Conservation (phyloP, 2,329 filamentous ascomycete genomes). For the Sphaerostilbella broomeana region DNA sequence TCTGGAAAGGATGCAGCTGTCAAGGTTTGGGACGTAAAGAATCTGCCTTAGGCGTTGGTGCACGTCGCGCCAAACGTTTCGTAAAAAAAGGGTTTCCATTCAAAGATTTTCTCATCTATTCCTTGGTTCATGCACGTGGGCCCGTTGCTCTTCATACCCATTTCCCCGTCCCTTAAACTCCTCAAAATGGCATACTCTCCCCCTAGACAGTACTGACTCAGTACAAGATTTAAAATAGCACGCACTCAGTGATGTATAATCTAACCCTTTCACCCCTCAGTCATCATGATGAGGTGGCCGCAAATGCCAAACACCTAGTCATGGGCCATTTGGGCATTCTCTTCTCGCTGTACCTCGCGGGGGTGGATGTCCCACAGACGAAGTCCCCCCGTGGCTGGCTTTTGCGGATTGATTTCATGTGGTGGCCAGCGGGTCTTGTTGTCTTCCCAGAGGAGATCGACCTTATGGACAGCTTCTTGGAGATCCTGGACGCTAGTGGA, state of each 20-base stretch:
- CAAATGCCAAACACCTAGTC: slow-evolving; percentile 28
- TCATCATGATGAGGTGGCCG: slow-evolving; percentile 9
- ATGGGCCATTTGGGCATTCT: slow-evolving; percentile 32
- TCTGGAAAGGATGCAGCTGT: slow-evolving; percentile 82
- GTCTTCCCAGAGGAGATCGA: slow-evolving; percentile 29
- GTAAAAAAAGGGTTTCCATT: not conserved
- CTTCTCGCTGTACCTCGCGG: slow-evolving; percentile 28
- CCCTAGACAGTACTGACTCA: too few species aligned
- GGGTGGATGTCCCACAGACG: slow-evolving; percentile 31
- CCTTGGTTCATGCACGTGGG: too few species aligned
- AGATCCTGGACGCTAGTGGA: slow-evolving; percentile 25
- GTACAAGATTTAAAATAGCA: too few species aligned
- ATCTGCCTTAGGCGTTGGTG: too few species aligned
- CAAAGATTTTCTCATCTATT: too few species aligned
- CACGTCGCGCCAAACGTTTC: too few species aligned
- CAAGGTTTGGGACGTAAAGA: slow-evolving; percentile 66
- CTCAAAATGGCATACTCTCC: not conserved
- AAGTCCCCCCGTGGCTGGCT: slow-evolving; percentile 14
- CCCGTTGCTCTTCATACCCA: too few species aligned
- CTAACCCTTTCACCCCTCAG: not conserved
- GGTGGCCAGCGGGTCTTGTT: slow-evolving; percentile 31
- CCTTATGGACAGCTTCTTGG: slow-evolving; percentile 31
- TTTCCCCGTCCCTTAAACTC: not conserved
- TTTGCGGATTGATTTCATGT: slow-evolving; percentile 19
- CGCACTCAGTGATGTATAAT: too few species aligned